Evolutionary conservation across 306 rosid genomes (phyloP).

Genomic region (Vicia villosa): DNA sequence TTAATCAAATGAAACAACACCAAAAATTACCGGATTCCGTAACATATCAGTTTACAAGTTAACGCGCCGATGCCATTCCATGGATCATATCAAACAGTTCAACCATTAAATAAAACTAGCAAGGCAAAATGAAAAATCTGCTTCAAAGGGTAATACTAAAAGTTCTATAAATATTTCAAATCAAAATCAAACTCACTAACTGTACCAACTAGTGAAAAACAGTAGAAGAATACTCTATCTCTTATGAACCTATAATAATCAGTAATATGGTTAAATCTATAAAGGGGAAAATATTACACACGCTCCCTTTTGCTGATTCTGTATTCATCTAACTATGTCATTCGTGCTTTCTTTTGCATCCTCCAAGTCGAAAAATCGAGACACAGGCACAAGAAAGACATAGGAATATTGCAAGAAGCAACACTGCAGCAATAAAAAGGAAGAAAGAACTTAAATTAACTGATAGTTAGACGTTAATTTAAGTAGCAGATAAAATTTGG

Average conservation of each 20-base stretch:
- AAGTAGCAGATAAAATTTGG: conserved; percentile 27
- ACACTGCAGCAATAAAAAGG: conserved; percentile 40
- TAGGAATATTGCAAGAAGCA: conserved; percentile 32
- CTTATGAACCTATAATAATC: conserved; percentile 33
- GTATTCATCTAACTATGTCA: conserved; percentile 26
- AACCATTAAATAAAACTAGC: conserved; percentile 12
- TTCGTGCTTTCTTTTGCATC: conserved; percentile 47
- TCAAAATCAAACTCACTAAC: conserved; percentile 12
- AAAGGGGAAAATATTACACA: conserved; percentile 25
- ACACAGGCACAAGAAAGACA: conserved; percentile 25
- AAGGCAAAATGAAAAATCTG: neutral
- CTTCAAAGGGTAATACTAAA: conserved; percentile 11
- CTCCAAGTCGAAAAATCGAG: conserved; percentile 14
- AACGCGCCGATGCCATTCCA: neutral
- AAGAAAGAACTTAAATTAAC: conserved; percentile 13
- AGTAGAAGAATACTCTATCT: conserved; percentile 32
- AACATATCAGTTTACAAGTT: no score
- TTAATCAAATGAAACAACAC: conserved; percentile 20
- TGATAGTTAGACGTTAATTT: neutral
- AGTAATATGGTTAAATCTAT: conserved; percentile 30
- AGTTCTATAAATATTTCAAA: neutral
- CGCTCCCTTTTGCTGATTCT: conserved; percentile 34
- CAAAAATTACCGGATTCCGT: neutral
- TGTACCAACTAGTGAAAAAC: conserved; percentile 25
- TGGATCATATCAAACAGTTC: conserved; percentile 20